Conservation (phyloP, 192 early-diverging fungal species). For the Neocallimastix lanati region DNA sequence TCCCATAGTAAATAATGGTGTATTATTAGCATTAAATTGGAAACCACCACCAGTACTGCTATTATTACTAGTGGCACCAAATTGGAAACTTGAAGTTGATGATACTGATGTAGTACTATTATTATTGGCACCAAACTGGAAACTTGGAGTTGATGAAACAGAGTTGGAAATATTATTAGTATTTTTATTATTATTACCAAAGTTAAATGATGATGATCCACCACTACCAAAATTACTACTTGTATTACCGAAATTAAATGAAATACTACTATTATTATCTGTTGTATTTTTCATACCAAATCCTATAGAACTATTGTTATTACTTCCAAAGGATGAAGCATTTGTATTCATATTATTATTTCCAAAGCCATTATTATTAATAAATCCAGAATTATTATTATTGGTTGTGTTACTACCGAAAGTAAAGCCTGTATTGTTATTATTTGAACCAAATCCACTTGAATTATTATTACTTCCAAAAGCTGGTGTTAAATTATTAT, state of each 20-base stretch:
- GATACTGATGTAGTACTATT: background rate
- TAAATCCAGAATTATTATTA: no score
- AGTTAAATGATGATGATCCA: background rate
- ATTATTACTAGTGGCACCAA: background rate
- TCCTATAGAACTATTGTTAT: background rate
- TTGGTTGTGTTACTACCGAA: no score
- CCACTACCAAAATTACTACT: background rate
- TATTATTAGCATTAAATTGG: background rate
- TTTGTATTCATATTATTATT: background rate
- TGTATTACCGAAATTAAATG: background rate
- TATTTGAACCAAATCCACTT: background rate
- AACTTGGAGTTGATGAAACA: background rate
- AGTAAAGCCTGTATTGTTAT: background rate
- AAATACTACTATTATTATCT: background rate
- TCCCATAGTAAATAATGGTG: background rate
- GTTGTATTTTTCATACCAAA: background rate
- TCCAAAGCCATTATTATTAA: background rate
- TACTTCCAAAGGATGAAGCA: background rate
- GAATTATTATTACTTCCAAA: background rate
- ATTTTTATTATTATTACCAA: background rate
- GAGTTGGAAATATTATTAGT: background rate
- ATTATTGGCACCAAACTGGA: background rate
- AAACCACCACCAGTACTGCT: background rate
- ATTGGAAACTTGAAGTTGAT: background rate
- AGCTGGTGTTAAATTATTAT: no score